A percentile compares a stretch with the other conserved stretches of the same genome.
phyloP scores from a whole-genome alignment of 148 eudicot genomes.

The Talinum fruticosum region DNA sequence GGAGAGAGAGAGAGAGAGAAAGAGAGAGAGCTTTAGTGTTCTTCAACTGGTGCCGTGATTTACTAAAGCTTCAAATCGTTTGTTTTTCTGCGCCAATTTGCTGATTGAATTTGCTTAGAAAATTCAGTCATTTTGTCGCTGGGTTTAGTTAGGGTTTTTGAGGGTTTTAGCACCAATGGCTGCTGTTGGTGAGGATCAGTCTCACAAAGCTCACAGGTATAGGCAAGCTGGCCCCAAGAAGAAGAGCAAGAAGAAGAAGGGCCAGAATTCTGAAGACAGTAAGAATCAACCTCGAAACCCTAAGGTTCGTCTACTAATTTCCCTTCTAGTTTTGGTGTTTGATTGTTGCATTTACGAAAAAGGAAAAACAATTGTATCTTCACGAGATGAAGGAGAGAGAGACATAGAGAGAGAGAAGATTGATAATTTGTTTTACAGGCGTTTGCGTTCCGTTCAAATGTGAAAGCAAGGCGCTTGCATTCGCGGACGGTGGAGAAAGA shows the following conservation, averaged over 20 bases:
- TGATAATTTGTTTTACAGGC: slow-evolving; percentile 45
- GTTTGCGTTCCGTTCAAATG: slow-evolving; percentile 65
- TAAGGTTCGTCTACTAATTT: slow-evolving; percentile 40
- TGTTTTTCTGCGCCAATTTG: background rate
- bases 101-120: background rate
- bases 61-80: background rate
- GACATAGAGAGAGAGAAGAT: background rate
- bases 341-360: background rate
- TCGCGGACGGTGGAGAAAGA: slow-evolving; percentile 73
- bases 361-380: background rate
- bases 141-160: background rate
- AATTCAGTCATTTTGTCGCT: background rate
- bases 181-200: slow-evolving; percentile 31
- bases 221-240: slow-evolving; percentile 65
- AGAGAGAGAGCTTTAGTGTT: background rate
- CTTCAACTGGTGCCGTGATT: background rate
- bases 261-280: slow-evolving; percentile 20
- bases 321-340: background rate
- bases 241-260: slow-evolving; percentile 37
- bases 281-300: slow-evolving; percentile 55
- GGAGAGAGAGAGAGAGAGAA: background rate
- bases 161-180: slow-evolving; percentile 37
- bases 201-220: slow-evolving; percentile 59
- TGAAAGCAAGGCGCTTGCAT: slow-evolving; percentile 73
- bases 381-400: background rate